Percentiles rank a stretch among this genome's conserved stretches.
Evolutionary conservation across 2,329 filamentous ascomycete species (phyloP).

Genomic region (Exophiala sp.): DNA sequence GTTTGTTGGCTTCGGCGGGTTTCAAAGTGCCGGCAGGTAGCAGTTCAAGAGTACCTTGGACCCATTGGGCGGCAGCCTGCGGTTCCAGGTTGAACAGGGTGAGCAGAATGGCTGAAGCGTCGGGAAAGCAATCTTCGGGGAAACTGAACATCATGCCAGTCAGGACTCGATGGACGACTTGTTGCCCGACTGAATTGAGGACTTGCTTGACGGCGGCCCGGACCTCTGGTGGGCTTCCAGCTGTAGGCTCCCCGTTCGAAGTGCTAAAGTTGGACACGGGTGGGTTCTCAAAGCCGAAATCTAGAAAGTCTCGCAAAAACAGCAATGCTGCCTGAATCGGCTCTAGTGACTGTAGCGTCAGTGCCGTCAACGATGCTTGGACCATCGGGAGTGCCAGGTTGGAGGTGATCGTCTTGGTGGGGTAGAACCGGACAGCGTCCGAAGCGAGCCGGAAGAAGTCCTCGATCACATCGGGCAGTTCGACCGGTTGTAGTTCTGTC

Average conservation of each 20-base stretch:
- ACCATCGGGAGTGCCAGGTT: constrained; percentile 75
- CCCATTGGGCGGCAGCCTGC: constrained; percentile 70
- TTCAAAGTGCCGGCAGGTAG: constrained; percentile 77
- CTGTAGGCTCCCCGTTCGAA: constrained; percentile 51
- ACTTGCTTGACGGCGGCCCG: constrained; percentile 67
- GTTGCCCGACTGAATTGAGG: constrained; percentile 63
- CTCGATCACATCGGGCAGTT: constrained; percentile 82
- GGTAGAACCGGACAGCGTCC: constrained; percentile 89
- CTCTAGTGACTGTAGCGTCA: constrained; percentile 84
- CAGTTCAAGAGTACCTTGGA: constrained; percentile 74
- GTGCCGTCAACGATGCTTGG: constrained; percentile 75
- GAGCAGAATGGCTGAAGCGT: constrained; percentile 87
- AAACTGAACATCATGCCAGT: constrained; percentile 99
- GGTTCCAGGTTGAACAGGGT: constrained; percentile 84
- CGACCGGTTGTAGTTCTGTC: constrained; percentile 71
- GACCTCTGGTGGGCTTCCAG: constrained; percentile 62
- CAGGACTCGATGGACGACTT: constrained; percentile 79
- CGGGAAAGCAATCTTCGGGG: constrained; percentile 88
- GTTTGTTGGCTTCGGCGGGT: constrained; percentile 68
- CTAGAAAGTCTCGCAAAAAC: constrained; percentile 84
- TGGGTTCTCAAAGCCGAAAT: constrained; percentile 72
- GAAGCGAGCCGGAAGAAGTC: constrained; percentile 92
- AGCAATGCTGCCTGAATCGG: constrained; percentile 87
- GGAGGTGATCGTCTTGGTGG: constrained; percentile 74
- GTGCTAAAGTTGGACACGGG: constrained; percentile 53